These are phyloP conservation scores for Fusarium sp. DNA, from an alignment of 2,329 filamentous ascomycete species.

Conservation along the genomic window DNA sequence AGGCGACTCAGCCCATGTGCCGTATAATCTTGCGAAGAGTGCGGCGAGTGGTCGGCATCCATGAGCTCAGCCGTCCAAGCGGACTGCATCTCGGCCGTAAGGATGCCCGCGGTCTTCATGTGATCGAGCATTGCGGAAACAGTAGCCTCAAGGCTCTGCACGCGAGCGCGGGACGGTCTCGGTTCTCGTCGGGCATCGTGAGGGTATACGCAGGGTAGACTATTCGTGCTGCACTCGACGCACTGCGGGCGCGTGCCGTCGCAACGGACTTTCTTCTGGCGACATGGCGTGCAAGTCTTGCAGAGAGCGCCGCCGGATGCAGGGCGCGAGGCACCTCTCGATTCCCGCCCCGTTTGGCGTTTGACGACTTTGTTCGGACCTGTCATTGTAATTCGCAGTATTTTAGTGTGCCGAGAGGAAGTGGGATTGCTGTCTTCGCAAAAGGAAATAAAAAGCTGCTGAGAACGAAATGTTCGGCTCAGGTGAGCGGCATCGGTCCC, in stretches of 20 bases:
- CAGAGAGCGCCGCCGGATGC: slow-evolving; percentile 47
- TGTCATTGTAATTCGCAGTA: slow-evolving; percentile 28
- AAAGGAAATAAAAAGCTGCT: slow-evolving; percentile 3
- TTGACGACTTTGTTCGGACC: slow-evolving; percentile 44
- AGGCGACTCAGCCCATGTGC: slow-evolving; percentile 48
- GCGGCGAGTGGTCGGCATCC: slow-evolving; percentile 41
- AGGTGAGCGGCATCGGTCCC: slow-evolving; percentile 42
- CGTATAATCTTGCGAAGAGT: slow-evolving; percentile 43
- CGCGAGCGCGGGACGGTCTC: slow-evolving; percentile 49
- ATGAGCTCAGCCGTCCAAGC: slow-evolving; percentile 48
- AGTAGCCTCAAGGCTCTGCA: slow-evolving; percentile 50
- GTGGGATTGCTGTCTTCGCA: not conserved
- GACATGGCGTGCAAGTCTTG: slow-evolving; percentile 54
- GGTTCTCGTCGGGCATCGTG: slow-evolving; percentile 52
- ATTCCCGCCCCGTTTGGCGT: slow-evolving; percentile 39
- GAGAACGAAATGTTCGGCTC: slow-evolving; percentile 27
- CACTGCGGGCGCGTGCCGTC: slow-evolving; percentile 52
- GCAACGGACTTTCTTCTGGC: slow-evolving; percentile 54
- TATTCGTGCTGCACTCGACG: slow-evolving; percentile 48
- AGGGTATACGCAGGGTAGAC: slow-evolving; percentile 50
- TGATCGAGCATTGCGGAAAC: slow-evolving; percentile 50
- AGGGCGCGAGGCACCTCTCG: slow-evolving; percentile 36
- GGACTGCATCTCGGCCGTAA: slow-evolving; percentile 45
- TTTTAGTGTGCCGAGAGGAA: not conserved
- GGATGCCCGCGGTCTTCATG: slow-evolving; percentile 51